Base-by-base conservation (phyloP, 768 basidiomycete genomes). In the Agaricus subrufescens region DNA sequence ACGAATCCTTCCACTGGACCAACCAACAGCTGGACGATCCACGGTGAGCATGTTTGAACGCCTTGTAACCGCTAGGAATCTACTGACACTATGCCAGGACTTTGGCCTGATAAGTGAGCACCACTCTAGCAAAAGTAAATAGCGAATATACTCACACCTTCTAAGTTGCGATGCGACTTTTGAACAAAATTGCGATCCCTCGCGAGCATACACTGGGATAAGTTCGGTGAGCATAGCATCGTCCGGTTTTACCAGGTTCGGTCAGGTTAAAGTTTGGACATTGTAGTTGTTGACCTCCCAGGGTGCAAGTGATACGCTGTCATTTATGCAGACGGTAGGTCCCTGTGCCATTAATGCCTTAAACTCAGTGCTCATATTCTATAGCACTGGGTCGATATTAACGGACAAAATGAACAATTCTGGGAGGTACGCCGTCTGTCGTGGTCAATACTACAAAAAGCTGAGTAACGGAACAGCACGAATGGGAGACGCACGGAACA, bases 401-500 rank as follows among this genome's bases (percentile, higher is more conserved):
- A 78, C 59, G 86, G 84, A 7, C 60, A 74, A 14, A 82, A 81
- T 60, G 80, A 89, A 62, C 63, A 77, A 31, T 84, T 89, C 65
- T 90, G 87, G 88, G 79, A 84, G 74, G 85, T 84, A 61, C 31
- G 79, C 54, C 43, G 5, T 29, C 19, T 7, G 6, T 40, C 34
- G 37, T n/a, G 3, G 38, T 10, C 54, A 34, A 9, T 12, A 29
- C 6, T 34, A 19, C 15, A 15, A 25, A 27, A 23, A 43, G n/a
- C 31, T 25, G 37, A 29, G 26, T 34, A 12, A 12, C 3, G 42
- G 10, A 19, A 49, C 27, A 84, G 81, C 86, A 90, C 56, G 88
- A 89, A 66, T 89, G 87, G 87, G 58, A 69, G 9, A 80, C 75
- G 11, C 88, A 89, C 62, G 88, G 88, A 31, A 89, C 79, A 6